Conservation (phyloP, 352 stramenopile species). For the Pythium periplocum region DNA sequence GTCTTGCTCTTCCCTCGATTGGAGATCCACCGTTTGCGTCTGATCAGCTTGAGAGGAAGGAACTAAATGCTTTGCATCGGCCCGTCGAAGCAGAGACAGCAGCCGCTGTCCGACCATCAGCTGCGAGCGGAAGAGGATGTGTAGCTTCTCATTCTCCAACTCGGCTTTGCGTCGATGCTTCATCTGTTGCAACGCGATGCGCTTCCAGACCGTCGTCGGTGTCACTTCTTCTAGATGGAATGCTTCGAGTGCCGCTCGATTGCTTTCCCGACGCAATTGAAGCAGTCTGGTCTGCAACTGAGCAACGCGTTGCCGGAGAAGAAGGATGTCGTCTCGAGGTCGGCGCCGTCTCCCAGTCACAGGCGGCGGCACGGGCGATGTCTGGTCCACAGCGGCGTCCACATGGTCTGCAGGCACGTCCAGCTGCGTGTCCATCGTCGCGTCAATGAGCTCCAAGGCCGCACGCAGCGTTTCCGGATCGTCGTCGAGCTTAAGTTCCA, state of each 20-base stretch:
- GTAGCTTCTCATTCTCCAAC: background rate
- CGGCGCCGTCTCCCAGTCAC: too few species aligned
- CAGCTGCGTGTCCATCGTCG: too few species aligned
- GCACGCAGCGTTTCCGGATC: constrained; percentile 13
- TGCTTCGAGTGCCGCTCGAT: too few species aligned
- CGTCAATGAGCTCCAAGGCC: constrained; percentile 15
- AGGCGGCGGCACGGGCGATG: too few species aligned
- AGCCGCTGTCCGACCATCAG: background rate
- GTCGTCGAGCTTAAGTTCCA: constrained; percentile 9
- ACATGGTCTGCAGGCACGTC: background rate
- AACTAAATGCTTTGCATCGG: too few species aligned
- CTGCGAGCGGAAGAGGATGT: background rate
- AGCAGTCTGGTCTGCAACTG: too few species aligned
- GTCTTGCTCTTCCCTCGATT: background rate
- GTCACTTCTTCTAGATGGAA: background rate
- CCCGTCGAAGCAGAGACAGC: background rate
- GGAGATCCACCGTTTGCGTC: background rate
- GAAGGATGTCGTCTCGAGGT: too few species aligned
- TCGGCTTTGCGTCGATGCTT: background rate
- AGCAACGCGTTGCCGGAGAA: too few species aligned
- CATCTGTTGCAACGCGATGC: background rate
- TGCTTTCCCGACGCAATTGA: too few species aligned
- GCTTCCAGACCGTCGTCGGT: background rate
- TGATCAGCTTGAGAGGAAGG: background rate
- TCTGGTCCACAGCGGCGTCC: too few species aligned